Conservation (phyloP, 441 rosid species). For the Viola pubescens region DNA sequence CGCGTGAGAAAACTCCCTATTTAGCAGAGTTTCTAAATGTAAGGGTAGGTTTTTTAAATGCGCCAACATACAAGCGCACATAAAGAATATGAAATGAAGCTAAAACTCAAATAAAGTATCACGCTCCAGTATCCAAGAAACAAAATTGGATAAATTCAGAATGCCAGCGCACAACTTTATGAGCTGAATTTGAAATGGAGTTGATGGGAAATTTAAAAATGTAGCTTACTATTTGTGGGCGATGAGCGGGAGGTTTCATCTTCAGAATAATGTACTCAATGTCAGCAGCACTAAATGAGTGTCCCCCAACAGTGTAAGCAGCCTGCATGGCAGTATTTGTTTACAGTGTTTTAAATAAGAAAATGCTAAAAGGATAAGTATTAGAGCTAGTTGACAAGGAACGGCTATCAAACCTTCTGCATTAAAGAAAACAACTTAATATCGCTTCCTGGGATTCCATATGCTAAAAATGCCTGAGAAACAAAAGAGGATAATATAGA, state of each 20-base stretch:
- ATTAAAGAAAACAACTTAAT: slow-evolving; percentile 48
- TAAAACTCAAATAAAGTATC: slow-evolving; percentile 5
- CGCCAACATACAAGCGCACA: not conserved
- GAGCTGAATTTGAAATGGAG: not conserved
- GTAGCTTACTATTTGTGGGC: slow-evolving; percentile 52
- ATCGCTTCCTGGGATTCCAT: slow-evolving; percentile 60
- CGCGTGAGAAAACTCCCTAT: not conserved
- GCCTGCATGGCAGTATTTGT: slow-evolving; percentile 35
- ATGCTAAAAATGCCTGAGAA: slow-evolving; percentile 62
- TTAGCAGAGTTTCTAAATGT: slow-evolving; percentile 1
- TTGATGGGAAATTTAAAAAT: slow-evolving; percentile 1
- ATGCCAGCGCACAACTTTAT: not conserved
- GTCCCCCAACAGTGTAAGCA: slow-evolving; percentile 62
- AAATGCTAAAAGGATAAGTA: not conserved
- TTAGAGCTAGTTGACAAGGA: not conserved
- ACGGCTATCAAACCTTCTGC: slow-evolving; percentile 49
- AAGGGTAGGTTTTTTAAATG: not conserved
- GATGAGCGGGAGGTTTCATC: slow-evolving; percentile 58
- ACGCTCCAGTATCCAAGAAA: slow-evolving; percentile 6
- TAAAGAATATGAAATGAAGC: not conserved
- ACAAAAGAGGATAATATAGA: slow-evolving; percentile 14
- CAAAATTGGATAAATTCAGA: slow-evolving; percentile 2
- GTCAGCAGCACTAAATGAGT: slow-evolving; percentile 49
- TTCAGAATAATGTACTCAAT: slow-evolving; percentile 52
- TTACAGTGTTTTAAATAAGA: slow-evolving; percentile 14